Evolutionary conservation across 768 basidiomycete species (phyloP).

Genomic region (Agaricus blazei): DNA sequence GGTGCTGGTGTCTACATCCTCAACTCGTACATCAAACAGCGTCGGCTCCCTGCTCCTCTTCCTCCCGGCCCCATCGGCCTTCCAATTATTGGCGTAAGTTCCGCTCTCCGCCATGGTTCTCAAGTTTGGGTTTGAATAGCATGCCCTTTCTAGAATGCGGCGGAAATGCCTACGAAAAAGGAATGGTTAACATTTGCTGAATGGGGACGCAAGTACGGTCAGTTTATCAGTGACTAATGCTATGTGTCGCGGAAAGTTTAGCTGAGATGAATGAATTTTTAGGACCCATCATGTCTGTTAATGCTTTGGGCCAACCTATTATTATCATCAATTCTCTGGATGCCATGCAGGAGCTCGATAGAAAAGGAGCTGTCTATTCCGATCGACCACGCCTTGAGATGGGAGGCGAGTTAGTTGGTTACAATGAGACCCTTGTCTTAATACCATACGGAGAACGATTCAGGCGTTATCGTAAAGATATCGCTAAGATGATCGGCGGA

Average conservation of each 20-base stretch:
- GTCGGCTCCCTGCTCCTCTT: conserved; percentile 20
- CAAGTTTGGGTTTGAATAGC: not conserved
- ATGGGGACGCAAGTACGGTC: conserved; percentile 51
- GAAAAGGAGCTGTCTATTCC: conserved; percentile 41
- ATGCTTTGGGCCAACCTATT: conserved; percentile 38
- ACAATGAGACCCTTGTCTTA: conserved; percentile 41
- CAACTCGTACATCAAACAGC: conserved; percentile 14
- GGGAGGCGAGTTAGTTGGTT: conserved; percentile 47
- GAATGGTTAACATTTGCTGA: conserved; percentile 47
- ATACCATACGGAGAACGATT: conserved; percentile 38
- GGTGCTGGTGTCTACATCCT: conserved; percentile 15
- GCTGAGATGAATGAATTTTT: not conserved
- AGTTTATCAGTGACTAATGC: conserved; percentile 4
- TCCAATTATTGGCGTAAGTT: conserved; percentile 35
- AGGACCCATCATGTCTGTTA: conserved; percentile 36
- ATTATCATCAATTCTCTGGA: conserved; percentile 43
- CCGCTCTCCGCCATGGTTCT: not conserved
- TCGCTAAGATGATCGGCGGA: conserved; percentile 35
- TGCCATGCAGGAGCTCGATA: conserved; percentile 43
- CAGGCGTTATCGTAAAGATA: conserved; percentile 38
- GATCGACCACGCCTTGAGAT: conserved; percentile 43
- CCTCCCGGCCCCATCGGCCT: conserved; percentile 38
- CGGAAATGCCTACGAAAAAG: conserved; percentile 37
- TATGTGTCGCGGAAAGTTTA: not conserved
- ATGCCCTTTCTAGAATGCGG: conserved; percentile 31